Evolutionary conservation across 805 yeast genomes (phyloP), one percentile per base, ranked within the genome.

Genomic region (Candida pini): DNA sequence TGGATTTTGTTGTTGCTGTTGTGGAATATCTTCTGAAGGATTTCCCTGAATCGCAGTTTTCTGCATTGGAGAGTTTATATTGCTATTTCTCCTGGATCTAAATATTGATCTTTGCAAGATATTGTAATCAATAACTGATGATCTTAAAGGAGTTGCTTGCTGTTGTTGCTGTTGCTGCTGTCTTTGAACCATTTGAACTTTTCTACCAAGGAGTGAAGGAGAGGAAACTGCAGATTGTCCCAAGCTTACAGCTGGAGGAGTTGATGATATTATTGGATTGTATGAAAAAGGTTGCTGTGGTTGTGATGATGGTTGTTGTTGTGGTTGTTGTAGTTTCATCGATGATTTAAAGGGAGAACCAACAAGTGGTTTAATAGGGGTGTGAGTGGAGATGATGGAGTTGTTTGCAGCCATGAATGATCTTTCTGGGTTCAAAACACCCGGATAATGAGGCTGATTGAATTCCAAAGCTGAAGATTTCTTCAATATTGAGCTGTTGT

Each of bases 351-450:
- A 54, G 2, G 64, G 63, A 3, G 64, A 56, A 18, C 52, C 45
- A 13, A 56, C 50, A 19, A 60, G 43, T 16, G 62, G 56, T 33
- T 53, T 58, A 25, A 56, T 46, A 3, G 62, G 62, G 2, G 62
- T 48, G 28, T 48, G 39, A 4, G 53, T 39, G 10, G 38, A 27
- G 6, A 39, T 35, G 4, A 40, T 25, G 6, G 40, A 31, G 2
- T 25, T 16, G 8, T 36, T 32, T 9, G 31, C 10, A 23, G 40
- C 7, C 4, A 19, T n/a, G n/a, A n/a, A n/a, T n/a, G n/a, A n/a
- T n/a, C n/a, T n/a, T n/a, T n/a, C n/a, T n/a, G n/a, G n/a, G n/a
- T n/a, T n/a, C n/a, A n/a, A n/a, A 38, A 14, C 24, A 35, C 21
- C 33, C 22, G 18, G 13, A 9, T 17, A 9, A 6, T n/a, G n/a